These are phyloP conservation scores for Lachnellula subtilissima DNA, from an alignment of 2,329 filamentous ascomycete species.

Conservation along the genomic window DNA sequence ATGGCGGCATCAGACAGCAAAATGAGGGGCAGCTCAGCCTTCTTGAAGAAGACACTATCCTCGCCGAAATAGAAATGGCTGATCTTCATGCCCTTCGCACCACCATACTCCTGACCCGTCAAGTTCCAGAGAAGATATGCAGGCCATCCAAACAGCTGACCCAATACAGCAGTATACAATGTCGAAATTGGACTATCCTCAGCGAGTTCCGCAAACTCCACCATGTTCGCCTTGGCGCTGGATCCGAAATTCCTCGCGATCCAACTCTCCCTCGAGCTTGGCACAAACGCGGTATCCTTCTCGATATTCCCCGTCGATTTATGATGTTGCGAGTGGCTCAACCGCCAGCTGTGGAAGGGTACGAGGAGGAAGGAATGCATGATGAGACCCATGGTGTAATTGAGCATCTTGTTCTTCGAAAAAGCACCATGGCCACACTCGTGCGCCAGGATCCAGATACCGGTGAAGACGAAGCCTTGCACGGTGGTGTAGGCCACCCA, in stretches of 20 bases:
- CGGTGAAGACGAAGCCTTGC: constrained; percentile 63
- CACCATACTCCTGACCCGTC: constrained; percentile 30
- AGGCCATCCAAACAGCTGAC: constrained; percentile 63
- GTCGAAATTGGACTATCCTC: constrained; percentile 60
- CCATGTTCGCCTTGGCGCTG: constrained; percentile 26
- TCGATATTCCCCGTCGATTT: constrained; percentile 63
- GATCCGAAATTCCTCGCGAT: constrained; percentile 26
- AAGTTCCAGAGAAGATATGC: constrained; percentile 58
- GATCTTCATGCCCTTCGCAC: constrained; percentile 27
- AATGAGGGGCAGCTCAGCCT: constrained; percentile 52
- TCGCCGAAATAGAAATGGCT: constrained; percentile 54
- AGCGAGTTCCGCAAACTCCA: constrained; percentile 47
- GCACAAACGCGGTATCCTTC: constrained; percentile 63
- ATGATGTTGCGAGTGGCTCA: constrained; percentile 66
- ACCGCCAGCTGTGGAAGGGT: constrained; percentile 71
- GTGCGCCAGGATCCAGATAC: constrained; percentile 68
- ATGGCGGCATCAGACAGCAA: constrained; percentile 57
- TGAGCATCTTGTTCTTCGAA: constrained; percentile 51
- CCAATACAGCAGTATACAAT: constrained; percentile 49
- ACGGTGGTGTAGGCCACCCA: constrained; percentile 59
- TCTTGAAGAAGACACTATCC: constrained; percentile 55
- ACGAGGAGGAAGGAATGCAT: constrained; percentile 63
- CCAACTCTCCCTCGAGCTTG: constrained; percentile 38
- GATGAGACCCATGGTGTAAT: constrained; percentile 60
- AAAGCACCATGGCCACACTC: constrained; percentile 70